Base-by-base conservation (phyloP, 768 basidiomycete genomes). In the Multifurca ochricompacta region DNA sequence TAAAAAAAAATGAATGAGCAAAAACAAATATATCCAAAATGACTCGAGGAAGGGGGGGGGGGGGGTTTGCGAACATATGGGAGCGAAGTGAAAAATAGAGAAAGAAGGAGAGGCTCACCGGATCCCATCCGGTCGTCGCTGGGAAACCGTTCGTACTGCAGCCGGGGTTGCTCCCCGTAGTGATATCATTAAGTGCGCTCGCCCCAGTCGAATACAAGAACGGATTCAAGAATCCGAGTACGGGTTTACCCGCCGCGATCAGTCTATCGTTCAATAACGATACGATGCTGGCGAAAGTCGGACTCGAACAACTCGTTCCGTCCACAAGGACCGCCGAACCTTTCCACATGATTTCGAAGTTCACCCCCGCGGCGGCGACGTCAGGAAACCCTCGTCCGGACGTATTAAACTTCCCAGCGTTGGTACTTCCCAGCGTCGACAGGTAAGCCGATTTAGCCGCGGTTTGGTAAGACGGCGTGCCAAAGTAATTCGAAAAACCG, bases 301-400 rank as follows among this genome's bases (percentile, higher is more conserved):
- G 71, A 46, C 60, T 65, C 37, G 69, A 65, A 56, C 66, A 67
- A 49, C 64, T 66, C 18, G 71, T 72, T 7, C 71, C 71, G 8
- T 37, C 62, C 39, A 69, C 65, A 23, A 48, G 30, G 2, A 45
- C 62, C 6, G 45, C 46, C 43, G 57, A n/a, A 13, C 54, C 54
- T 30, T 49, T 45, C 50, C 40, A 40, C 25, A 63, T 57, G 53
- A 71, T 66, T 56, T 58, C 59, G 47, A 69, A 63, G 59, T 68
- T 62, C 19, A 65, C 47, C 4, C 69, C 71, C 50, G 66, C 59
- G 6, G 77, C 74, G 10, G 74, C 63, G 36, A 78, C 64, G 65
- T 79, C 77, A 14, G 78, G 78, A 67, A 70, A 78, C 1, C 61
- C 75, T 42, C 77, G 75, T 34, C 74, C 75, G 60, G 54, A 66